phyloP scores from a whole-genome alignment of 371 early-diverging fungal species.

The Mucor piriformis region DNA sequence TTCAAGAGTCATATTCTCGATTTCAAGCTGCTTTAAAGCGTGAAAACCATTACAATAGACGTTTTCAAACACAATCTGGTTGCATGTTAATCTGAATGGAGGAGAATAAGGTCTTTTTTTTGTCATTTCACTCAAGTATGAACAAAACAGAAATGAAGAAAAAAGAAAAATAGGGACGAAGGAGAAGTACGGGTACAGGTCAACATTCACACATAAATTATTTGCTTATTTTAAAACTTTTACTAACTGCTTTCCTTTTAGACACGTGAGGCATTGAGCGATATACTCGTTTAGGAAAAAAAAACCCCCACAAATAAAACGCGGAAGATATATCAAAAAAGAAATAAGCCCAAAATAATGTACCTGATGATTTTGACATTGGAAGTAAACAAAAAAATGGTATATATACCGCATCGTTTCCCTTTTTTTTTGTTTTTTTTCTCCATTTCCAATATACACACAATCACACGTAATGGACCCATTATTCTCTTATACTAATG shows the following conservation, averaged over 20 bases:
- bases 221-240: neutral
- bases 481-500: conserved; percentile 17
- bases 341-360: conserved; percentile 2
- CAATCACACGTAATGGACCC: conserved; percentile 10
- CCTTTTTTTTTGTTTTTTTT: neutral
- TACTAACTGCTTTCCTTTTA: neutral
- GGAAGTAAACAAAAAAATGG: neutral
- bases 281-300: neutral
- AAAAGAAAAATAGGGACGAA: neutral
- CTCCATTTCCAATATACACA: neutral
- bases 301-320: neutral
- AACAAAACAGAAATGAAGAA: neutral
- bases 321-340: conserved; percentile 9
- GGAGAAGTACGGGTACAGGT: too few relatives aligned
- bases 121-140: neutral
- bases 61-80: conserved; percentile 40
- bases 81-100: neutral
- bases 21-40: conserved; percentile 66
- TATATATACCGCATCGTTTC: conserved; percentile 3
- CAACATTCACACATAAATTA: too few relatives aligned
- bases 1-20: conserved; percentile 57
- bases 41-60: conserved; percentile 80
- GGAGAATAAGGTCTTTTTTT: neutral
- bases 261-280: neutral
- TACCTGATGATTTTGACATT: conserved; percentile 19